Base-by-base conservation (phyloP, 2,329 filamentous ascomycete species). In the Verticillium klebahnii region DNA sequence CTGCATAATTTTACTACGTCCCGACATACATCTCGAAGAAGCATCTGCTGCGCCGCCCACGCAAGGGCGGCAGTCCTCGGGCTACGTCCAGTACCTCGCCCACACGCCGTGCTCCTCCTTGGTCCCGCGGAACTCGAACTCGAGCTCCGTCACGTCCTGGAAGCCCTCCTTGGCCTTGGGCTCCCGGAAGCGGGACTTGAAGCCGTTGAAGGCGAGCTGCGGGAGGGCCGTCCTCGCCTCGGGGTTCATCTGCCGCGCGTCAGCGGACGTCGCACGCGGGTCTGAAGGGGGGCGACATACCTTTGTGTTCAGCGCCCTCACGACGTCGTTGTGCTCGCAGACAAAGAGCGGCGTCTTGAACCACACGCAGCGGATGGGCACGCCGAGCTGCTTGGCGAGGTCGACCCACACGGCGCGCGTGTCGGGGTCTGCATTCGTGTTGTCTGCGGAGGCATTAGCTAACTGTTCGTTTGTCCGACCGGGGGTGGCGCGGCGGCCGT, bases 381-480 rank as follows among this genome's bases (percentile, higher is more conserved):
- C 81, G 4, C 85, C 79, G 69, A 86, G 78, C 69, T 89, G 89
- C 66, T 82, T 83, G 19, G 93, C 93, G 34, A 98, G 76, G 31
- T 85, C 79, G 36, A 92, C 76, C 94, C 94, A 98, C 63, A 90
- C 78, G n/a, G 84, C 82, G 66, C 95, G 85, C 29, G 89, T 92
- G 59, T 91, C 89, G 12, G 81, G 73, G 75, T 96, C 90, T 34
- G 93, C 86, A 72, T 99, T 99, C n/a, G 95, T 98, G 74, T 97
- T 98, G 75, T 99, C 95, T 95, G 58, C 2, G 3, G 3, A 9
- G 5, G 14, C 29, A 52, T 65, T 37, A 63, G 52, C 32, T 58
- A 29, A 29, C 39, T 39, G n/a, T 32, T 52, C 29, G 58, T 56
- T 9, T 9, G 11, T n/a, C 19, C 9, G 19, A 63, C 79, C 87